Percentiles rank a stretch among this genome's conserved stretches.
Conservation (phyloP, 108 stramenopile genomes). For the Aurantiochytrium sp. region DNA sequence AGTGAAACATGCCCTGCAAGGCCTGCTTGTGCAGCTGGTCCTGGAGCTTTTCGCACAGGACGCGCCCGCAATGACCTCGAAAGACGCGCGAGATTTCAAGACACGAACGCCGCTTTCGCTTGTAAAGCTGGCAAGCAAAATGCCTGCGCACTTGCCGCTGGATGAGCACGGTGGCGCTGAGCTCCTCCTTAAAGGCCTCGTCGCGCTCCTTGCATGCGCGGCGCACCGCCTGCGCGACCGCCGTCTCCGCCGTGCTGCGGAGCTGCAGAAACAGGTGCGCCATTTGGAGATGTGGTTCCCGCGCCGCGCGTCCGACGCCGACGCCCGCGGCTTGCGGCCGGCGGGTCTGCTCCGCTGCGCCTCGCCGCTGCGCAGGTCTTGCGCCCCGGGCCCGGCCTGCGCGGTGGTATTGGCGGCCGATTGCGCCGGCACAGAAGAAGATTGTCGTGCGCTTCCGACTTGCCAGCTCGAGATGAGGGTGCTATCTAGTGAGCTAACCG, state of each 20-base stretch:
- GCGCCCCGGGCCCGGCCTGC: too few relatives aligned
- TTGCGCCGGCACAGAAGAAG: too few relatives aligned
- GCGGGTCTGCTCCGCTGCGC: too few relatives aligned
- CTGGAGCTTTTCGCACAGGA: not conserved
- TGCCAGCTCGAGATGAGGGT: too few relatives aligned
- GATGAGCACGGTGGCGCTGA: slow-evolving; percentile 1
- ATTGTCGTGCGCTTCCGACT: too few relatives aligned
- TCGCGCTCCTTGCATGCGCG: not conserved
- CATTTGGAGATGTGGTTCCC: not conserved
- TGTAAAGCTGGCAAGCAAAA: not conserved
- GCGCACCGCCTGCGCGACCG: not conserved
- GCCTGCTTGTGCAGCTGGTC: not conserved
- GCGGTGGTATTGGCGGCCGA: too few relatives aligned
- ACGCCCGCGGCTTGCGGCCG: not conserved
- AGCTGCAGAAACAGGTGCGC: not conserved
- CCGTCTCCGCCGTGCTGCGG: not conserved
- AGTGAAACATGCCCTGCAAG: slow-evolving; percentile 42
- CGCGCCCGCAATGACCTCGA: not conserved
- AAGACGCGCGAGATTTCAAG: not conserved
- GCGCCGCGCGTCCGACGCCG: not conserved
- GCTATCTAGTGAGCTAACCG: too few relatives aligned
- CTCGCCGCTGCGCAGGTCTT: too few relatives aligned
- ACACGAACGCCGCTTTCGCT: not conserved
- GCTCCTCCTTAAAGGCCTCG: not conserved
- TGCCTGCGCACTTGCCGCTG: not conserved